phyloP scores from a whole-genome alignment of 176 grass and related monocot species.

The Oryza longistaminata region DNA sequence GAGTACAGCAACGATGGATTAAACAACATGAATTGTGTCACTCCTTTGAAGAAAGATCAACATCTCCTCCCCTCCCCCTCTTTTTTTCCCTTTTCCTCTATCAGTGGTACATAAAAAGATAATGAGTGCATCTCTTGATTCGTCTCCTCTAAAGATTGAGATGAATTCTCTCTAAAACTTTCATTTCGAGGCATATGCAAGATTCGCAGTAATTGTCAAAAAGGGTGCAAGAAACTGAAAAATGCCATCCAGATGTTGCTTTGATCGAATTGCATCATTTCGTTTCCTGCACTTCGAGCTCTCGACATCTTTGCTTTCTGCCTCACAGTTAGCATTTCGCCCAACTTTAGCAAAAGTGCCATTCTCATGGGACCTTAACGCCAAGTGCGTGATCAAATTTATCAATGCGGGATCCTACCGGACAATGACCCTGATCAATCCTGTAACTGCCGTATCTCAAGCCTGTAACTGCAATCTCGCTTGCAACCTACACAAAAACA shows the following conservation, averaged over 20 bases:
- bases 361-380: neutral
- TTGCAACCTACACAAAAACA: neutral
- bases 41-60: too few relatives aligned
- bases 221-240: neutral
- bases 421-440: constrained; percentile 20
- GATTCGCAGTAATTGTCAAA: neutral
- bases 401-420: neutral
- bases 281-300: neutral
- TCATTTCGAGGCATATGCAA: neutral
- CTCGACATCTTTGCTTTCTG: neutral
- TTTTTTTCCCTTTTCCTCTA: too few relatives aligned
- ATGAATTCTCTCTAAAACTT: neutral
- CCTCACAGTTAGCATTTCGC: constrained; percentile 11
- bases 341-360: neutral
- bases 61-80: too few relatives aligned
- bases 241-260: neutral
- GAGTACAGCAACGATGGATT: neutral
- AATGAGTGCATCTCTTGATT: neutral
- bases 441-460: neutral
- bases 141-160: too few relatives aligned
- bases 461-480: neutral
- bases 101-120: neutral
- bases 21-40: neutral
- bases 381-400: constrained; percentile 19
- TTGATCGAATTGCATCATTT: neutral